phyloP scores from a whole-genome alignment of 2,329 filamentous ascomycete genomes.

The Epichloe baconii region DNA sequence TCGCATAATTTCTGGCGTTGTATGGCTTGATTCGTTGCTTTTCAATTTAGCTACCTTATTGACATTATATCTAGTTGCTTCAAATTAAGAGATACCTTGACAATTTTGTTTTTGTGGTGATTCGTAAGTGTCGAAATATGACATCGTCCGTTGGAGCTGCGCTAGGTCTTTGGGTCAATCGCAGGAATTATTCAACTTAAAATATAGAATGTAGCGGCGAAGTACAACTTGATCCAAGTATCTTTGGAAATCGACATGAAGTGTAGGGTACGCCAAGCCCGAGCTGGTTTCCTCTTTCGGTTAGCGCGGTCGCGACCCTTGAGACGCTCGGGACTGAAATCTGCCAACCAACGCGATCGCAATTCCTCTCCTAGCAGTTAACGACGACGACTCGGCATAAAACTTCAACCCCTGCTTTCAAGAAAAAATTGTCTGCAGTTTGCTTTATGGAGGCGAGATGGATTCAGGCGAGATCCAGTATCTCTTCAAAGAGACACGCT shows the following conservation, averaged over 20 bases:
- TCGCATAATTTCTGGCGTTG: constrained; percentile 21
- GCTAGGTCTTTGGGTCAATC: no score
- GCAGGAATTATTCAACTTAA: no score
- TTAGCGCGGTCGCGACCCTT: constrained; percentile 20
- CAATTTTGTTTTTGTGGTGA: no score
- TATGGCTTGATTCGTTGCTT: background rate
- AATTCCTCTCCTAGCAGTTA: constrained; percentile 10
- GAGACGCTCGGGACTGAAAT: constrained; percentile 17
- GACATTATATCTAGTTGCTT: background rate
- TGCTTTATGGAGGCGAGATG: constrained; percentile 54
- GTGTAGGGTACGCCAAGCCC: constrained; percentile 1
- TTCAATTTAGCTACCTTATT: background rate
- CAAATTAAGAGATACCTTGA: no score
- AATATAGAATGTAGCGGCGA: background rate
- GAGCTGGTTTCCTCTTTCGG: constrained; percentile 24
- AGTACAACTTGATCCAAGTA: background rate
- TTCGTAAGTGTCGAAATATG: no score
- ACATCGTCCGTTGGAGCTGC: no score
- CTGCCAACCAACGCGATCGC: constrained; percentile 19
- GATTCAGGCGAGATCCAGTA: constrained; percentile 47
- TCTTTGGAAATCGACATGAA: background rate
- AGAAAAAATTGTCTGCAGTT: background rate
- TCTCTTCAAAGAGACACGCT: constrained; percentile 75
- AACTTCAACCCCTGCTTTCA: background rate
- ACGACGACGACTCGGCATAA: constrained; percentile 1